Evolutionary conservation across 2,329 filamentous ascomycete species (phyloP).

Genomic region (Aspergillus versicolor): DNA sequence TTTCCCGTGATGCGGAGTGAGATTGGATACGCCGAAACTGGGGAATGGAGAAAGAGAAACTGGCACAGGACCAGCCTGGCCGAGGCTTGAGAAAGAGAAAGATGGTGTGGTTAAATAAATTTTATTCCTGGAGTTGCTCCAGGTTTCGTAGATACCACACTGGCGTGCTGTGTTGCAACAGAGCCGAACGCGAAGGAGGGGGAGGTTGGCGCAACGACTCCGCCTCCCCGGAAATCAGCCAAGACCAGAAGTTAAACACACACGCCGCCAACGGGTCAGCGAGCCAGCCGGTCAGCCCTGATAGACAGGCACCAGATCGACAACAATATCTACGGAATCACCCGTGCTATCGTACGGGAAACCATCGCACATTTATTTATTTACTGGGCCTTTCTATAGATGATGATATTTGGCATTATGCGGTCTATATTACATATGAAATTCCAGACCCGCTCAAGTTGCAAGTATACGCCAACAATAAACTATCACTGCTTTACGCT

Average conservation of each 20-base stretch:
- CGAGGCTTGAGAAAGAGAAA: conserved; percentile 8
- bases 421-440: conserved; percentile 1
- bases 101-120: background rate
- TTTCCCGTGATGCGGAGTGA: conserved; percentile 14
- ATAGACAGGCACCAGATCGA: background rate
- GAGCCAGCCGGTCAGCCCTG: background rate
- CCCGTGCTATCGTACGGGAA: background rate
- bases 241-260: conserved; percentile 5
- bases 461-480: background rate
- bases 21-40: conserved; percentile 13
- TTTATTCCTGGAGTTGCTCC: background rate
- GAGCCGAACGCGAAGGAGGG: background rate
- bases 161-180: background rate
- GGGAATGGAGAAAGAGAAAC: conserved; percentile 10
- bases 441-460: conserved; percentile 3
- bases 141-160: background rate
- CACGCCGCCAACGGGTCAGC: background rate
- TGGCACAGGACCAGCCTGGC: conserved; percentile 37
- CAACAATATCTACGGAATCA: background rate
- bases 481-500: background rate
- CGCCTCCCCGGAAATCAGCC: conserved; percentile 17
- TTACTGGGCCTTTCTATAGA: background rate
- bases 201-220: background rate
- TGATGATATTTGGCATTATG: background rate
- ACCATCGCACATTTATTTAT: background rate